A percentile compares a stretch with the other conserved stretches of the same genome.
Conservation (phyloP, 257 asterid genomes). For the Solanum clarkiae region DNA sequence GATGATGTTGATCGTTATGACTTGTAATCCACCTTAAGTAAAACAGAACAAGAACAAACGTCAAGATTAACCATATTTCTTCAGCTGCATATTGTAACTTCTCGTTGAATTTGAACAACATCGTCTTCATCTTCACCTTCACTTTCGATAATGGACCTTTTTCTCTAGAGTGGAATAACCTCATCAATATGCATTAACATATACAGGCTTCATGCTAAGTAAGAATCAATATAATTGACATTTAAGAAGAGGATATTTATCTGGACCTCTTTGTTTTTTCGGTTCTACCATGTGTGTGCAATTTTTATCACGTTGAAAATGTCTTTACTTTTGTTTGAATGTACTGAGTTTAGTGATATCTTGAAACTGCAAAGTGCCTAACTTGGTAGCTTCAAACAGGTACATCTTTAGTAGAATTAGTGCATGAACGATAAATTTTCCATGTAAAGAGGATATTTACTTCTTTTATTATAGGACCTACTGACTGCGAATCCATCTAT, state of each 20-base stretch:
- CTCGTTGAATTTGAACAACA: not conserved
- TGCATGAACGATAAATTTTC: not conserved
- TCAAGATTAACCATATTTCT: not conserved
- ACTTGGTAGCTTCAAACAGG: not conserved
- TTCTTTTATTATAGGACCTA: not conserved
- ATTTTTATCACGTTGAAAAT: too few species aligned
- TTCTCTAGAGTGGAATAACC: not conserved
- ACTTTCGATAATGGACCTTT: not conserved
- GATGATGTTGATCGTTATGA: not conserved
- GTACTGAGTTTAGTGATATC: too few species aligned
- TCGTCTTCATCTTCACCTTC: not conserved
- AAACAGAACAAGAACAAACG: not conserved
- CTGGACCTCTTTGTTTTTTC: not conserved
- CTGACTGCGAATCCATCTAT: conserved; percentile 10
- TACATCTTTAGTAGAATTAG: not conserved
- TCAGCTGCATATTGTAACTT: not conserved
- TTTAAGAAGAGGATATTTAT: not conserved
- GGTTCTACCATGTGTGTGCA: not conserved
- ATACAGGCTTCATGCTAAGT: not conserved
- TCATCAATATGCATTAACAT: not conserved
- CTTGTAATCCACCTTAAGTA: not conserved
- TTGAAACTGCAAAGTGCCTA: not conserved
- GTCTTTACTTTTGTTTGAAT: not conserved
- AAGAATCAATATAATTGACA: not conserved
- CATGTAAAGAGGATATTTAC: not conserved